Evolutionary conservation across 148 eudicot species (phyloP).

Genomic region (Silene uniflora): DNA sequence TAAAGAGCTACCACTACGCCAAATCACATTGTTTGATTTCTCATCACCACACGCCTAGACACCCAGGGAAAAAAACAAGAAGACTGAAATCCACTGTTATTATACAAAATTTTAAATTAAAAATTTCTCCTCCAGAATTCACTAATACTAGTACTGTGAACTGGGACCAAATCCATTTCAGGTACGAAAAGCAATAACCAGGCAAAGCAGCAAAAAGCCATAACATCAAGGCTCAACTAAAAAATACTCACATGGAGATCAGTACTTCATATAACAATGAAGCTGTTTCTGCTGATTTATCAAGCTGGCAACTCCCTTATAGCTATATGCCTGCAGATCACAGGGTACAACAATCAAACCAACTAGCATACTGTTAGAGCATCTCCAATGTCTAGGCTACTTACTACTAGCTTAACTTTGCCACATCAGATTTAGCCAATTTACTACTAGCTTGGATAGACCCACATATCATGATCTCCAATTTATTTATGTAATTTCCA

Average conservation of each 20-base stretch:
- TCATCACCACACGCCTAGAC: neutral
- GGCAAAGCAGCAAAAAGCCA: neutral
- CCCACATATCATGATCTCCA: too few species aligned
- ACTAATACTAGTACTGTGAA: neutral
- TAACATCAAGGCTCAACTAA: slow-evolving; percentile 10
- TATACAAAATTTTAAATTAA: neutral
- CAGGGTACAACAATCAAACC: neutral
- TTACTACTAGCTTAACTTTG: too few species aligned
- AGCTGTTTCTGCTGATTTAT: neutral
- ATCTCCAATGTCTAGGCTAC: too few species aligned
- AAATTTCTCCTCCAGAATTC: too few species aligned
- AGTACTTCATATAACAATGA: neutral
- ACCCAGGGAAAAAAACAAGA: neutral
- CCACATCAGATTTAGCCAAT: too few species aligned
- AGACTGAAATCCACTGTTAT: neutral
- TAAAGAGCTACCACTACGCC: neutral
- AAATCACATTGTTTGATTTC: neutral
- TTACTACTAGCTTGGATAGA: too few species aligned
- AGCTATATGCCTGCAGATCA: slow-evolving; percentile 24
- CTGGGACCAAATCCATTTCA: neutral
- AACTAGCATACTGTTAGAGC: too few species aligned
- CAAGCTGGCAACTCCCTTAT: slow-evolving; percentile 3
- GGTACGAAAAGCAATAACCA: neutral
- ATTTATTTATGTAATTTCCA: too few species aligned
- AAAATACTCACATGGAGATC: neutral